Evolutionary conservation across 352 stramenopile species (phyloP).

Genomic region (Pythium angustatum): DNA sequence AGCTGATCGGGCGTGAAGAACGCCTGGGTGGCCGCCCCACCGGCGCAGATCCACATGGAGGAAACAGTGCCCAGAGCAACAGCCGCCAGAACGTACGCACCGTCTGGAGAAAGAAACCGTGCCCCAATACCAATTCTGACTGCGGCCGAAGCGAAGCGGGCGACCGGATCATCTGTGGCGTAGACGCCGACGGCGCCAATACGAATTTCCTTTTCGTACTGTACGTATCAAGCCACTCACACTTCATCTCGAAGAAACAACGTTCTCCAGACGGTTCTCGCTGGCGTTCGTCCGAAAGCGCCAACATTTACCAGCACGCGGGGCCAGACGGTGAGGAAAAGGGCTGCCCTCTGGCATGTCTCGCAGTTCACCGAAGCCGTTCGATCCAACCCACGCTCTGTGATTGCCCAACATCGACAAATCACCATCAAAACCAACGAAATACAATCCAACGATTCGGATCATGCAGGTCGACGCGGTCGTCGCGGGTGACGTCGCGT

Average conservation of each 20-base stretch:
- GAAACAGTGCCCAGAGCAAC: constrained; percentile 15
- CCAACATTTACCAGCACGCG: no score
- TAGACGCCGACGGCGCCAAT: not conserved
- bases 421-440: not conserved
- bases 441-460: not conserved
- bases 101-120: not conserved
- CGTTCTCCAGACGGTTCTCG: not conserved
- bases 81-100: not conserved
- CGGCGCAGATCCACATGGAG: constrained; percentile 1
- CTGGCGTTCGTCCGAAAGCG: no score
- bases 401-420: not conserved
- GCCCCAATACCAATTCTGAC: not conserved
- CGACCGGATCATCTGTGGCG: constrained; percentile 16
- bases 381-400: no score
- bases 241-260: not conserved
- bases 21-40: not conserved
- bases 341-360: not conserved
- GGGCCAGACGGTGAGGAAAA: not conserved
- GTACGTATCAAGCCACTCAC: not conserved
- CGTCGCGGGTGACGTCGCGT: constrained; percentile 56
- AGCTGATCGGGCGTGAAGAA: not conserved
- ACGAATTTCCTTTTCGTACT: not conserved
- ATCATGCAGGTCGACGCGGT: constrained; percentile 26
- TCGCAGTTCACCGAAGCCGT: not conserved
- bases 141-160: not conserved